Evolutionary conservation across 2,329 filamentous ascomycete species (phyloP).

Genomic region (Penicillium concentricum): DNA sequence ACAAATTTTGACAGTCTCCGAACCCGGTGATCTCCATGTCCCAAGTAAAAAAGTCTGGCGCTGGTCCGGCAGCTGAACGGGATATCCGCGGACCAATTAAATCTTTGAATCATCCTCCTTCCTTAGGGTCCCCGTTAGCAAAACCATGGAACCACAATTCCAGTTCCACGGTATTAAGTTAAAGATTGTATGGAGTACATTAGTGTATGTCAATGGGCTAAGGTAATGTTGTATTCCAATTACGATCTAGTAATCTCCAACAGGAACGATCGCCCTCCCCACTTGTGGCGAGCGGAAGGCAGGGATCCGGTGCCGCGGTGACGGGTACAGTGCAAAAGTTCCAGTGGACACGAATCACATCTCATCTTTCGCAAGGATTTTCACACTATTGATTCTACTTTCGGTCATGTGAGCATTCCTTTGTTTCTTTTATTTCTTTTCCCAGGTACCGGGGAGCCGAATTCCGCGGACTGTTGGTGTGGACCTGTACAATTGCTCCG

Average conservation of each 20-base stretch:
- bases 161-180: conserved; percentile 12
- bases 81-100: conserved; percentile 24
- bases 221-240: not conserved
- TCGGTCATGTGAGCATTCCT: conserved; percentile 23
- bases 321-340: conserved; percentile 29
- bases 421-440: not conserved
- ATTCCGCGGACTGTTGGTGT: conserved; percentile 1
- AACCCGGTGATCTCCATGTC: not conserved
- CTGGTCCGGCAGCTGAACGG: conserved; percentile 5
- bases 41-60: too few species aligned
- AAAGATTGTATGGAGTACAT: conserved; percentile 12
- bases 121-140: conserved; percentile 6
- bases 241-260: conserved; percentile 7
- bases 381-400: conserved; percentile 21
- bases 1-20: not conserved
- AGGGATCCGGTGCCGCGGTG: conserved; percentile 37
- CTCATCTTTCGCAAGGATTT: conserved; percentile 18
- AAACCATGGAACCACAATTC: conserved; percentile 7
- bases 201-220: not conserved
- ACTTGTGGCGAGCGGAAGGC: conserved; percentile 31
- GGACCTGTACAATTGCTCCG: conserved; percentile 5
- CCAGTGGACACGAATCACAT: conserved; percentile 10
- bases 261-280: conserved; percentile 18
- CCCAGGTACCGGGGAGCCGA: conserved; percentile 1
- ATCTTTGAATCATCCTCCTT: too few species aligned